A percentile compares a stretch with the other conserved stretches of the same genome.
Conservation (phyloP, 2,329 filamentous ascomycete genomes). For the Neofusicoccum sp. region DNA sequence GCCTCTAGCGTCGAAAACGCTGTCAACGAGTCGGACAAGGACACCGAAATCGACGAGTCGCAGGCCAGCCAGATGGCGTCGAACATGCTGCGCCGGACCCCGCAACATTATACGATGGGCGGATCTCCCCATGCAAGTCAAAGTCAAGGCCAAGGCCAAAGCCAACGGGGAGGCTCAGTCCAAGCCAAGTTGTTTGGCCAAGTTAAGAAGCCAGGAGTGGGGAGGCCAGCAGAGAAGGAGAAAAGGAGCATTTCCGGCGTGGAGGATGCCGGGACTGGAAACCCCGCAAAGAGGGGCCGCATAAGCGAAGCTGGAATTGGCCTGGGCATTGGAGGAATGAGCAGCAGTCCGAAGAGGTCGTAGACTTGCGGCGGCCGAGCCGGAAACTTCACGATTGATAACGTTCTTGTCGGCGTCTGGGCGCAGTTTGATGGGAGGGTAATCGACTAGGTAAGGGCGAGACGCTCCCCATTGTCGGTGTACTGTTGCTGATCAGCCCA, state of each 20-base stretch:
- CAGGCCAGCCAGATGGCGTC: conserved; percentile 78
- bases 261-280: conserved; percentile 23
- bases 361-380: neutral
- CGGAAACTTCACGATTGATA: conserved; percentile 1
- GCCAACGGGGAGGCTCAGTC: conserved; percentile 47
- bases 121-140: conserved; percentile 41
- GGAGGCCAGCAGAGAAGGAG: conserved; percentile 34
- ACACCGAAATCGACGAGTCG: conserved; percentile 67
- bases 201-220: conserved; percentile 57
- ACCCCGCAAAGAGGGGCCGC: conserved; percentile 54
- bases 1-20: conserved; percentile 44
- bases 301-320: conserved; percentile 52
- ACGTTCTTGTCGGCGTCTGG: conserved; percentile 1
- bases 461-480: neutral
- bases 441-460: neutral
- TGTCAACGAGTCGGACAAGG: conserved; percentile 65
- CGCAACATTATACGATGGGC: conserved; percentile 41
- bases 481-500: neutral
- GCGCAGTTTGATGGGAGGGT: neutral
- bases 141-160: conserved; percentile 32
- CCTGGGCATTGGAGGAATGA: conserved; percentile 55
- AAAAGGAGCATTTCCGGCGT: conserved; percentile 32
- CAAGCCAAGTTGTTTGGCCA: conserved; percentile 67
- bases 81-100: conserved; percentile 68
- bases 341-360: conserved; percentile 9